Evolutionary conservation across 192 early-diverging fungal species (phyloP).

Genomic region (Linnemannia exigua): DNA sequence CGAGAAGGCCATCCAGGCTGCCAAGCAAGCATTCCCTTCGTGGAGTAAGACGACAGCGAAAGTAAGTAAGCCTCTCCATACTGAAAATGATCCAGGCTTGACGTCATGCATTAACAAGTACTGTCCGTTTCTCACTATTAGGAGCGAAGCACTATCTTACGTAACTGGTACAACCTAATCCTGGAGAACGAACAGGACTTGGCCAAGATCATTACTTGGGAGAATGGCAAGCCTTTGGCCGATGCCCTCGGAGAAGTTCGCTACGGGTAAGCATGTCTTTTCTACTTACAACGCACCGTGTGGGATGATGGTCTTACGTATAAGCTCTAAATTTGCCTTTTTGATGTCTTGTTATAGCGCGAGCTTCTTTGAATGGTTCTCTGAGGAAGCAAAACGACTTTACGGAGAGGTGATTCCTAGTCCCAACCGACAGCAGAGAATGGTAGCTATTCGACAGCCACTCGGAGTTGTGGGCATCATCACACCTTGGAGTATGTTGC

Average conservation of each 20-base stretch:
- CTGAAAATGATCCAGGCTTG: neutral
- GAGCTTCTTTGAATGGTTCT: conserved; percentile 85
- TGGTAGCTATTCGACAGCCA: conserved; percentile 81
- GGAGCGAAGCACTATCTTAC: conserved; percentile 71
- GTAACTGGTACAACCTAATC: conserved; percentile 76
- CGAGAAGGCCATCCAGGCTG: conserved; percentile 68
- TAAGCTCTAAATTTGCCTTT: neutral
- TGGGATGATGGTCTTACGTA: neutral
- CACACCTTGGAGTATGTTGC: conserved; percentile 74
- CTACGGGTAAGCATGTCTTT: conserved; percentile 47
- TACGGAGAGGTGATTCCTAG: conserved; percentile 87
- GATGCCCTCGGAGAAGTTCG: conserved; percentile 66
- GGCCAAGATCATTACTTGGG: conserved; percentile 85
- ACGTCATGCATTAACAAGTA: neutral
- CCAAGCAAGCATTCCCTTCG: conserved; percentile 65
- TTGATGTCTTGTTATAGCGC: conserved; percentile 29
- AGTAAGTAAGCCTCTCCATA: conserved; percentile 9
- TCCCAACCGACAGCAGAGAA: conserved; percentile 63
- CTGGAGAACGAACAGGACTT: conserved; percentile 79
- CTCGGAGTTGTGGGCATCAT: conserved; percentile 82
- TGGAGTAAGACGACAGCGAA: conserved; percentile 78
- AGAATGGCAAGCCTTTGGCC: conserved; percentile 80
- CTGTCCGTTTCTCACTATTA: conserved; percentile 4
- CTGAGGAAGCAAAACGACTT: conserved; percentile 84
- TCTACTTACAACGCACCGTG: neutral